A percentile compares a stretch with the other conserved stretches of the same genome.
Evolutionary conservation across 164 flowering plant genomes (phyloP).

Genomic region (Platanus orientalis): DNA sequence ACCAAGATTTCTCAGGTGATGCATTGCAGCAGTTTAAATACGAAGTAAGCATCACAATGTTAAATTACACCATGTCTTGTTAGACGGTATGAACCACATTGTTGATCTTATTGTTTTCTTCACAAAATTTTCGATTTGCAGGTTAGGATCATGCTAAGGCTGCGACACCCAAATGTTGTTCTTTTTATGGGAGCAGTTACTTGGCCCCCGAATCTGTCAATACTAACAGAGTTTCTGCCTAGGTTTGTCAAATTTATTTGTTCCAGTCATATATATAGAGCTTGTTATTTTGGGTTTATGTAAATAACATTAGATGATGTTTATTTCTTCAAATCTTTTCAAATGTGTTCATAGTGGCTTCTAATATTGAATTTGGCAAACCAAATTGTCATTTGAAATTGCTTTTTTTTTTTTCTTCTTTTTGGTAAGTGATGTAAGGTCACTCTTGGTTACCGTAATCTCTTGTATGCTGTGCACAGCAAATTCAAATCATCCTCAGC

Average conservation of each 20-base stretch:
- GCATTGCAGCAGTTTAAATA: constrained; percentile 79
- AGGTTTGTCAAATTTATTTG: constrained; percentile 39
- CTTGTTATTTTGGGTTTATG: neutral
- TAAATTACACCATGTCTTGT: neutral
- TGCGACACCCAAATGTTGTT: constrained; percentile 97
- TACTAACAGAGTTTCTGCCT: constrained; percentile 90
- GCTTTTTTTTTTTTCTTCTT: no score
- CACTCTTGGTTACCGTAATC: no score
- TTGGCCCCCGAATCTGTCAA: constrained; percentile 91
- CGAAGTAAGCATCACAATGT: constrained; percentile 53
- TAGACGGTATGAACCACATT: neutral
- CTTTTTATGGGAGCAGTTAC: constrained; percentile 99
- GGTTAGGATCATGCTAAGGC: constrained; percentile 86
- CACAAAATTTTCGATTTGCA: constrained; percentile 27
- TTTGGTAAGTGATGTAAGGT: no score
- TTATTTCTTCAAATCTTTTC: no score
- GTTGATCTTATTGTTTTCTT: neutral
- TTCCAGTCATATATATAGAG: neutral
- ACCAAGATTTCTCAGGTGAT: constrained; percentile 88
- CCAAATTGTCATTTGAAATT: no score
- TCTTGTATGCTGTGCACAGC: no score
- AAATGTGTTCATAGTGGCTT: no score
- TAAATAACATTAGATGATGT: neutral
- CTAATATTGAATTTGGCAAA: no score
- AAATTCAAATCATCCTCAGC: no score